phyloP scores from a whole-genome alignment of 140 eudicot genomes.

The Flaveria floridana region DNA sequence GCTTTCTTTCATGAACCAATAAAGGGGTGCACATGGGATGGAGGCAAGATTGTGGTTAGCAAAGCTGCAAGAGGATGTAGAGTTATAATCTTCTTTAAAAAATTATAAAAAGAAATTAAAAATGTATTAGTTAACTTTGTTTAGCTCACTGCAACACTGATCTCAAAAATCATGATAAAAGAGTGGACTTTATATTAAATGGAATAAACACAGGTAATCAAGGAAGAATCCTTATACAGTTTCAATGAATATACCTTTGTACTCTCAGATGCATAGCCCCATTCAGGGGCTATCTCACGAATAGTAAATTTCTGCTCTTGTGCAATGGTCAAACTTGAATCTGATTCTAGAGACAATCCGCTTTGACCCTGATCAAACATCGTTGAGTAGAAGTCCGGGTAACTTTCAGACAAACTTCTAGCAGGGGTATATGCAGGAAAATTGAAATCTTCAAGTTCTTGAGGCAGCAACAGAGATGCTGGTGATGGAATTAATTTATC shows the following conservation, averaged over 20 bases:
- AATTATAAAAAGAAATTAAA: too few relatives aligned
- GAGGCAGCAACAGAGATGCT: constrained; percentile 45
- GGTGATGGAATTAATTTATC: constrained; percentile 21
- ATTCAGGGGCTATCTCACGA: constrained; percentile 79
- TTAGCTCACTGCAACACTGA: constrained; percentile 18
- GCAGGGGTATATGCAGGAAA: constrained; percentile 46
- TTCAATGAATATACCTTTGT: constrained; percentile 59
- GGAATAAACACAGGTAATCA: background rate
- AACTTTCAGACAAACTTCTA: constrained; percentile 35
- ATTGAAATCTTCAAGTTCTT: constrained; percentile 47
- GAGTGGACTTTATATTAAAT: background rate
- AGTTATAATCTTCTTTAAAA: background rate
- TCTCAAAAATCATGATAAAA: constrained; percentile 1
- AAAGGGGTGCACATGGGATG: background rate
- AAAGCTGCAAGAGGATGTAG: background rate
- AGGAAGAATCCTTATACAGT: background rate
- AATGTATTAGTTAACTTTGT: background rate
- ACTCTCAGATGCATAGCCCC: constrained; percentile 77
- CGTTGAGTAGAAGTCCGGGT: constrained; percentile 46
- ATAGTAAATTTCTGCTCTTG: constrained; percentile 73
- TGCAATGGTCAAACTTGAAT: constrained; percentile 50
- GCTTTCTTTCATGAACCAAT: background rate
- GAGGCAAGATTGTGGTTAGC: background rate
- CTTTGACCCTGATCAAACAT: constrained; percentile 52
- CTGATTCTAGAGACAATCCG: constrained; percentile 52